phyloP scores from a whole-genome alignment of 208 protist species.

The Leishmania braziliensis region DNA sequence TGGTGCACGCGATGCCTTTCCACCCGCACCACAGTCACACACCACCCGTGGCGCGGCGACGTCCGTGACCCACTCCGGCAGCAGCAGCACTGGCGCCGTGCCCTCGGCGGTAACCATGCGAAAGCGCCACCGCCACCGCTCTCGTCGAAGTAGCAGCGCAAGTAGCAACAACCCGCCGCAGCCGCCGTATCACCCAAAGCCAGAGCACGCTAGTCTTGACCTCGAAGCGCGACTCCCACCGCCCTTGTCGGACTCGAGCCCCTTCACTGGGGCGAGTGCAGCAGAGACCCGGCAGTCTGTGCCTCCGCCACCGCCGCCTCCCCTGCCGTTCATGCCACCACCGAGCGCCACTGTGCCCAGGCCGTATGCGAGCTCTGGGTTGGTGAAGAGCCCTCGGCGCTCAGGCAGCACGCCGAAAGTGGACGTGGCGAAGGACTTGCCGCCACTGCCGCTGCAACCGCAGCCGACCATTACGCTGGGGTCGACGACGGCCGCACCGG shows the following conservation, averaged over 20 bases:
- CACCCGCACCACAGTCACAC: background rate
- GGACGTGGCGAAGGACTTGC: background rate
- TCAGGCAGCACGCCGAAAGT: slow-evolving; percentile 5
- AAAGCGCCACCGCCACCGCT: slow-evolving; percentile 13
- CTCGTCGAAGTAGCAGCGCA: slow-evolving; percentile 12
- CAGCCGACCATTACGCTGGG: slow-evolving; percentile 11
- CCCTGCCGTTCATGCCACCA: background rate
- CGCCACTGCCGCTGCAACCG: slow-evolving; percentile 17
- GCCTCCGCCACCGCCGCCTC: slow-evolving; percentile 34
- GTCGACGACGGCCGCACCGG: background rate
- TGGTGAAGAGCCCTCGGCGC: slow-evolving; percentile 24
- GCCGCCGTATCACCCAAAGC: background rate
- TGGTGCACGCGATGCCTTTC: background rate
- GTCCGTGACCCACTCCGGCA: slow-evolving; percentile 1
- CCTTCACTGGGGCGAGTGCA: background rate
- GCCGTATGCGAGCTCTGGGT: background rate
- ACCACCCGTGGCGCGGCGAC: background rate
- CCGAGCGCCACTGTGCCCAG: background rate
- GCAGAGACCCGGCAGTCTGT: slow-evolving; percentile 9
- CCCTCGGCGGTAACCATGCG: background rate
- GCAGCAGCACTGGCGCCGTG: background rate
- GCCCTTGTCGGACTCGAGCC: slow-evolving; percentile 8
- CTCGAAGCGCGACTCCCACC: background rate
- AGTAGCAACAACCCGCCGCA: background rate
- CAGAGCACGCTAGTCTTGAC: slow-evolving; percentile 25